Base-by-base conservation (phyloP, 495 filamentous ascomycete genomes). In the Ascodesmis nigricans region DNA sequence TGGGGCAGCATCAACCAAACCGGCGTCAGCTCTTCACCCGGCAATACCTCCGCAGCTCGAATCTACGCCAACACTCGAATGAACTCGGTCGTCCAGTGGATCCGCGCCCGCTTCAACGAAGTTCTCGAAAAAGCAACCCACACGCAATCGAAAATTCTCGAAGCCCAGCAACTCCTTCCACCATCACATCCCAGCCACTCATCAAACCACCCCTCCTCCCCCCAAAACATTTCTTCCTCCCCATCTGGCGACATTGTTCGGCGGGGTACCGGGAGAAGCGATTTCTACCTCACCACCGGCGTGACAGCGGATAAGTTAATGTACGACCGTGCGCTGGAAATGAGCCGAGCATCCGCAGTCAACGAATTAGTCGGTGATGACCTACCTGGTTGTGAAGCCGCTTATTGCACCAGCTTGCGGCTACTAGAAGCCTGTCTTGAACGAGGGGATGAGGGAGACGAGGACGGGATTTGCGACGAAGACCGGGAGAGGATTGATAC, bases 311-410 rank as follows among this genome's bases (percentile, higher is more conserved):
- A 93, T 57, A 91, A 79, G 55, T 56, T 97, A 30, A 97, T 97
- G 90, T 97, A 91, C 45, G 90, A 97, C 42, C 78, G 87, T 9
- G 87, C 87, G 2, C 55, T 92, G 15, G 87, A 97, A 53, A 92
- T 97, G 87, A 91, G 80, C 44, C 71, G 81, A 23, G 67, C 78
- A 1, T 82, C 87, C 4, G 87, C 87, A 2, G 84, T 95, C 49
- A 91, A 83, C 45, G 87, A 97, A 56, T 73, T 95, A 33, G 78
- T 84, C 5, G 75, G 78, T 31, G 78, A 90, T 37, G 83, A 97
- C 59, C 62, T 97, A 1, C 55, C 58, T 1, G 84, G 80, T 13
- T 92, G 84, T 39, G 84, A 95, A 49, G 70, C 91, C n/a, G 74
- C 75, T 15, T 97, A 97, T 47, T 58, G 76, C 25, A 95, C 87